Percentiles rank a stretch among this genome's conserved stretches.
Conservation (phyloP, 2,329 filamentous ascomycete genomes). For the Mollisiaceae sp. region DNA sequence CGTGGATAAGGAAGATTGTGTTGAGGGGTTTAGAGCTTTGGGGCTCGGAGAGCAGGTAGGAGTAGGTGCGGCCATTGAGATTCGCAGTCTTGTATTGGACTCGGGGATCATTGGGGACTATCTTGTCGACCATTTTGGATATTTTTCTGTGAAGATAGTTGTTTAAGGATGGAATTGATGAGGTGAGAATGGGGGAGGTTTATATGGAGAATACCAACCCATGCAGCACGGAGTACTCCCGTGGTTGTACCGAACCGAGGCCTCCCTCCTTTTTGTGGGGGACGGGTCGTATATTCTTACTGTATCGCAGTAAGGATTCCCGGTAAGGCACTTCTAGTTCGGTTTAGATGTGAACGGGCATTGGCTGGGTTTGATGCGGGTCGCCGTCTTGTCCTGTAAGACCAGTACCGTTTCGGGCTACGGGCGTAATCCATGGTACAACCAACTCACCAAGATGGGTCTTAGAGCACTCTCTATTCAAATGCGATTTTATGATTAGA, state of each 20-base stretch:
- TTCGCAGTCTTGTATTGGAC: constrained; percentile 66
- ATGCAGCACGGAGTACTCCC: not conserved
- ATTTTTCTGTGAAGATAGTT: not conserved
- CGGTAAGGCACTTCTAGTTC: not conserved
- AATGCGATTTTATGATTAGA: not conserved
- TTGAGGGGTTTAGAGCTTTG: constrained; percentile 47
- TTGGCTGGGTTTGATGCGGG: not conserved
- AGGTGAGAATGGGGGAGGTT: not conserved
- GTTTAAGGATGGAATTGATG: not conserved
- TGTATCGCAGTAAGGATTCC: not conserved
- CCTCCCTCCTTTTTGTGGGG: not conserved
- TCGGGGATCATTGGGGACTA: constrained; percentile 69
- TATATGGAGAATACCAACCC: not conserved
- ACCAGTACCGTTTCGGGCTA: not conserved
- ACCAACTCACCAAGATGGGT: not conserved
- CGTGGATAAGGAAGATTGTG: constrained; percentile 58
- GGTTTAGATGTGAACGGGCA: not conserved
- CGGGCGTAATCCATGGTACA: not conserved
- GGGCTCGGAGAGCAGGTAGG: constrained; percentile 63
- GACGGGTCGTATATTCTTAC: not conserved
- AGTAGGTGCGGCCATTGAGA: constrained; percentile 74
- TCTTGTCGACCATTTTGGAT: constrained; percentile 62
- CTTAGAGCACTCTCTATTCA: not conserved
- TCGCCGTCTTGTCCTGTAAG: not conserved
- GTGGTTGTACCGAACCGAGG: constrained; percentile 6